Evolutionary conservation across 768 basidiomycete genomes (phyloP), one percentile per base, ranked within the genome.

Genomic region (Serendipita sp.): DNA sequence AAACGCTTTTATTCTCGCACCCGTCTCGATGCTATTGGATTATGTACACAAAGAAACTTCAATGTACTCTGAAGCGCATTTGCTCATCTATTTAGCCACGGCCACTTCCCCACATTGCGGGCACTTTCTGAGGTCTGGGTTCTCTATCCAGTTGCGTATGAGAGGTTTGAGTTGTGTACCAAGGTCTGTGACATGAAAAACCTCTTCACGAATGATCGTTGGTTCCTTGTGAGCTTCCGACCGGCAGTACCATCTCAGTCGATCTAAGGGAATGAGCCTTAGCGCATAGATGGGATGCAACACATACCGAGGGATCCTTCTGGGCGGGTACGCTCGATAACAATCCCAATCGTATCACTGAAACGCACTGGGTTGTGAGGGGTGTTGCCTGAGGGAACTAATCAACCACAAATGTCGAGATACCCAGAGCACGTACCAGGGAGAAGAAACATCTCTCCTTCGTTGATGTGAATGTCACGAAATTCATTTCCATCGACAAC

Each of bases 301-400:
- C 7, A 66, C 81, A 63, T 65, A 90, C 95, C 95, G 60, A 83
- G 74, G 0, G 90, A 82, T 3, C 69, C 76, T n/a, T 77, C 75
- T 0, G 93, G 92, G 33, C 95, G 78, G 26, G 86, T 82, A 16
- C 90, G 82, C 72, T 99, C 95, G 33, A 95, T 76, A 22, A 98
- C 95, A 17, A 97, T 77, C 1, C 95, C 95, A 58, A 96, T 84
- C 0, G 95, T 97, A 72, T 97, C 77, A 1, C 84, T 84, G 68
- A 86, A 95, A 20, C 95, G 82, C 30, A 94, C 86, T 3, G 95
- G 95, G 69, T 95, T 96, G 73, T 99, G 95, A 0, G 95, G 95
- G 0, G 90, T 96, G 71, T 97, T 96, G 0, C 84, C 95, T 95
- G 66, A 24, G 24, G 5, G 3, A 4, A 14, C 3, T 3, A n/a